Percentiles rank a stretch among this genome's conserved stretches.
phyloP scores from a whole-genome alignment of 345 rosid genomes.

The Noccaea caerulescens region DNA sequence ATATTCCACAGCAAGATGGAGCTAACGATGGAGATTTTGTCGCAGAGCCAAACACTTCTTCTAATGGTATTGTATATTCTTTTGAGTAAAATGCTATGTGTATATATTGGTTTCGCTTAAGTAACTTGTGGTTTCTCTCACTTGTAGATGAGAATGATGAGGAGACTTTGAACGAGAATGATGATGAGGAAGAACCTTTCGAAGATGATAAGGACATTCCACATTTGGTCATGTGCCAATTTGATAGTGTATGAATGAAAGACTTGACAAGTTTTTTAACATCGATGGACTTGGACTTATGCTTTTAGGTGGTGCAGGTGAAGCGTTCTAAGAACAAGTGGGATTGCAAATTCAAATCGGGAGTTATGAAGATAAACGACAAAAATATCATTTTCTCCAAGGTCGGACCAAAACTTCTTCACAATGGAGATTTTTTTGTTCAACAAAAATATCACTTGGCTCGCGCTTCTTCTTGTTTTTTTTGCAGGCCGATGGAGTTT shows the following conservation, averaged over 20 bases:
- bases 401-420: conserved; percentile 1
- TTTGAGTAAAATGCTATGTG: neutral
- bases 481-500: conserved; percentile 33
- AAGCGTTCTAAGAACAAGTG: conserved; percentile 29
- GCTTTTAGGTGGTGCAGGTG: conserved; percentile 21
- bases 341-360: conserved; percentile 13
- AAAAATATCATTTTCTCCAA: conserved; percentile 2
- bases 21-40: neutral
- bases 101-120: neutral
- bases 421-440: neutral
- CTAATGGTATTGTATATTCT: neutral
- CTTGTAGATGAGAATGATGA: conserved; percentile 29
- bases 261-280: neutral
- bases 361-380: conserved; percentile 25
- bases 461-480: neutral
- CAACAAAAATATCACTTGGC: neutral
- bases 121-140: neutral
- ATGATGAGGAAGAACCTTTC: conserved; percentile 12
- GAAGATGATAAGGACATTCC: conserved; percentile 4
- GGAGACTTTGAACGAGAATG: conserved; percentile 31
- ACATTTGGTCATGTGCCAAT: conserved; percentile 30
- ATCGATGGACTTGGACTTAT: neutral
- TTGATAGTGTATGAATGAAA: conserved; percentile 2
- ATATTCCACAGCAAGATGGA: conserved; percentile 29
- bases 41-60: neutral